Conservation (phyloP, 2,329 filamentous ascomycete genomes). For the Dactylellina haptotyla region DNA sequence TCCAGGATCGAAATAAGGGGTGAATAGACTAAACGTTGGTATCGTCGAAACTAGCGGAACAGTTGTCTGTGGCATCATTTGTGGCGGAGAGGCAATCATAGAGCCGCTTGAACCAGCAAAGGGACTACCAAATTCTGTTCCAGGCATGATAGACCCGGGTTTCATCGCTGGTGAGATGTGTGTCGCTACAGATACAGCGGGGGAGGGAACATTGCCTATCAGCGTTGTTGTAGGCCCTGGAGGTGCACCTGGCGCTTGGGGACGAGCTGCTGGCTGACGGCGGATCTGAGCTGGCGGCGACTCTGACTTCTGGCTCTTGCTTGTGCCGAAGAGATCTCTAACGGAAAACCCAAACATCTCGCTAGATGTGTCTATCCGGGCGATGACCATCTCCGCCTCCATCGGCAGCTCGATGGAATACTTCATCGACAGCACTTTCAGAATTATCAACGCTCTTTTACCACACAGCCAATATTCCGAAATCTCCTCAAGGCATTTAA, state of each 20-base stretch:
- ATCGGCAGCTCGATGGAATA: slow-evolving; percentile 89
- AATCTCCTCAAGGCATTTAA: slow-evolving; percentile 93
- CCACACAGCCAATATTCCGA: slow-evolving; percentile 94
- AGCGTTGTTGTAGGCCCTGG: slow-evolving; percentile 7
- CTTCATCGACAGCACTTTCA: slow-evolving; percentile 84
- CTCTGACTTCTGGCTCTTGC: slow-evolving; percentile 28
- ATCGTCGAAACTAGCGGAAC: slow-evolving; percentile 4
- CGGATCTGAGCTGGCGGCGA: slow-evolving; percentile 18
- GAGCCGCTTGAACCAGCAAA: slow-evolving; percentile 12
- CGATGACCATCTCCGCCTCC: slow-evolving; percentile 80
- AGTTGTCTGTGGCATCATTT: slow-evolving; percentile 19
- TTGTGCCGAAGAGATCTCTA: slow-evolving; percentile 44
- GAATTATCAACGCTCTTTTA: slow-evolving; percentile 81
- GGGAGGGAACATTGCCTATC: not conserved
- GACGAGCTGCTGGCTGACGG: slow-evolving; percentile 16
- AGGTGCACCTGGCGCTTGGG: slow-evolving; percentile 10
- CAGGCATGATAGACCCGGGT: not conserved
- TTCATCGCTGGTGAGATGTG: slow-evolving; percentile 19
- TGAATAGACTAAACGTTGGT: slow-evolving; percentile 39
- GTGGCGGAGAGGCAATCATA: slow-evolving; percentile 26
- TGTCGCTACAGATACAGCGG: slow-evolving; percentile 6
- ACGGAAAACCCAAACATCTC: slow-evolving; percentile 56
- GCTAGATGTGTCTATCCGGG: slow-evolving; percentile 71
- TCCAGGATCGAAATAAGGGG: slow-evolving; percentile 49
- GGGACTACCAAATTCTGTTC: slow-evolving; percentile 32